Evolutionary conservation across 148 eudicot genomes (phyloP).

Genomic region (Vaccinium corymbosum): DNA sequence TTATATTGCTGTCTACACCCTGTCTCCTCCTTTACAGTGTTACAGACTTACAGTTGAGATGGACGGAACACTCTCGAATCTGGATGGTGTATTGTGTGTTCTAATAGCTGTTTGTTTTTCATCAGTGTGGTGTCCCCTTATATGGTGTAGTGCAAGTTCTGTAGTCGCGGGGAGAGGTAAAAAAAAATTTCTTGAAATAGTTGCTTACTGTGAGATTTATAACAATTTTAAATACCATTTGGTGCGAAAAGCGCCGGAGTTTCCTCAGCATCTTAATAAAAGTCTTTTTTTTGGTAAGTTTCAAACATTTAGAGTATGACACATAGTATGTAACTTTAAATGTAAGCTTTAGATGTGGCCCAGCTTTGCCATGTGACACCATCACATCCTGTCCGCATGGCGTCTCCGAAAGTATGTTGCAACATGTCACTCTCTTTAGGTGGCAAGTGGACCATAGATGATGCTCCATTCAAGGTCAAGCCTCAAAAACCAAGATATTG

Average conservation of each 20-base stretch:
- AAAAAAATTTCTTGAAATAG: not conserved
- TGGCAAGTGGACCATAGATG: not conserved
- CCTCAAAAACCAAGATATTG: not conserved
- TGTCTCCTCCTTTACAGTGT: too few relatives aligned
- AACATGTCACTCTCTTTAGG: not conserved
- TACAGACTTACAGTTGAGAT: not conserved
- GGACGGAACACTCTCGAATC: not conserved
- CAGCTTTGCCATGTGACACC: slow-evolving; percentile 2
- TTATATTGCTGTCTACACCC: not conserved
- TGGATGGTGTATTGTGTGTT: not conserved
- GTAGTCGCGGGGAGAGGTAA: not conserved
- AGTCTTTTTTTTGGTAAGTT: not conserved
- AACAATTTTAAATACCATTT: not conserved
- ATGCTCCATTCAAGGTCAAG: not conserved
- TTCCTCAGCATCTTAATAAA: not conserved
- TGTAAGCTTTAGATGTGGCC: not conserved
- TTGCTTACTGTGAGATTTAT: not conserved
- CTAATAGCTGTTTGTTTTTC: not conserved
- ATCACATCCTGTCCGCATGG: not conserved
- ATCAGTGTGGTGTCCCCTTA: not conserved
- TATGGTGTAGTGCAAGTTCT: not conserved
- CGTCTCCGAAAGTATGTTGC: not conserved
- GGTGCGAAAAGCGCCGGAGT: not conserved
- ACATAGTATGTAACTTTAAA: not conserved
- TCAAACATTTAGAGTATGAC: not conserved